Evolutionary conservation across 257 asterid species (phyloP), one percentile per base, ranked within the genome.

Genomic region (Nyctanthes arbortristis): DNA sequence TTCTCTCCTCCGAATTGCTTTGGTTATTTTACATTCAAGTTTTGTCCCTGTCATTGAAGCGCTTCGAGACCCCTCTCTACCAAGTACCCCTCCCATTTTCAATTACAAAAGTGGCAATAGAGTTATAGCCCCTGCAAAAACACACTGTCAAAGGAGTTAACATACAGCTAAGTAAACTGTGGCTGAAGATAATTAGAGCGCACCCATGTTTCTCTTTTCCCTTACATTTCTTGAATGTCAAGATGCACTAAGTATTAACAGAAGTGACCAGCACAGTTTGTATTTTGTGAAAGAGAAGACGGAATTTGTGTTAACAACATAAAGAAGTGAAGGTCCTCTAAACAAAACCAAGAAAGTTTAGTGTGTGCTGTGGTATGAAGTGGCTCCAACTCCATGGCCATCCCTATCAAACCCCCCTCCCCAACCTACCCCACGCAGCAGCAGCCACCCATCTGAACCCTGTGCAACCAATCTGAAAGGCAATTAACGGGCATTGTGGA

Each of bases 51-150:
- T 83, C 45, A 70, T 74, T 20, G 72, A 82, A 52, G 81, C 70
- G 77, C 27, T 73, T 0, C 87, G 80, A 71, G 86, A 85, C 31
- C 77, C 95, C 39, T 39, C 77, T 80, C 68, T 93, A 58, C 77
- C 86, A 18, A 82, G 65, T 34, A 73, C 79, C 56, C 85, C 90
- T 81, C 97, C 97, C 98, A 93, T 93, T 71, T 74, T 71, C 32
- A 28, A 78, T 67, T 71, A 31, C 40, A 47, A 27, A 72, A n/a
- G 29, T 49, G 3, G 57, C 25, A 25, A 43, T 29, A 20, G 54
- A 27, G 5, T 39, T 24, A 35, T 36, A 22, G 22, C 16, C 52
- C 39, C 81, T 69, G 72, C 67, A 66, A 66, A 55, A 16, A 61
- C 6, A 55, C 31, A 8, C 18, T 71, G 30, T 9, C 2, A 12